Base-by-base conservation (phyloP, 495 filamentous ascomycete genomes). In the Hypoxylon subgilvum region DNA sequence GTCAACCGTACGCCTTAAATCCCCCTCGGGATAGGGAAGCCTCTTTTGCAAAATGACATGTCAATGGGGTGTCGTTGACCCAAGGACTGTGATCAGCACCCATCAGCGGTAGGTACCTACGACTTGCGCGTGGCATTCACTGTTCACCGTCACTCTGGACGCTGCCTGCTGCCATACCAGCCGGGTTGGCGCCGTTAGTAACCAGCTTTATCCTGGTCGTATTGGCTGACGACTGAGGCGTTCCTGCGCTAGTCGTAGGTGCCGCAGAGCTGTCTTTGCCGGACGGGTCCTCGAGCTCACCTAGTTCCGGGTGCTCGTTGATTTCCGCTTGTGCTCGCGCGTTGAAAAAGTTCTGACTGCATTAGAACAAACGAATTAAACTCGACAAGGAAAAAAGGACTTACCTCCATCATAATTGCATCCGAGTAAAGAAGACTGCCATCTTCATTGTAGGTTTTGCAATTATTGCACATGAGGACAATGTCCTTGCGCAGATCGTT, bases 391-490 rank as follows among this genome's bases (percentile, higher is more conserved):
- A 35, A 34, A 21, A 13, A 32, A 30, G 46, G 18, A 78, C 84
- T 71, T 78, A 96, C 93, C 82, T 96, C 91, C 72, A 98, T 97
- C 35, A 86, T 75, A 69, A 92, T 91, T 36, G 92, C 94, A 80
- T 98, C 95, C 65, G 88, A 83, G 76, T 90, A 97, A 39, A 98
- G 80, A 52, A 91, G 72, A 74, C 92, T 96, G 32, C 85, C 87
- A 67, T 97, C 94, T 72, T 98, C 94, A 72, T 98, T 98, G 74
- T 94, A 98, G 4, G 87, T 92, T 66, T 90, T 79, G 55, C 93
- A 96, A 76, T 98, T 98, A 64, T 82, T 84, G 70, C 92, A 93
- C 65, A 98, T 82, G 49, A 89, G 75, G 38, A 85, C 82, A 52
- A 98, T 84, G 67, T 98, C 94, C 22, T 83, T 83, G 27, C 86